Conservation (phyloP, 495 filamentous ascomycete species). For the Hyaloscypha variabilis region DNA sequence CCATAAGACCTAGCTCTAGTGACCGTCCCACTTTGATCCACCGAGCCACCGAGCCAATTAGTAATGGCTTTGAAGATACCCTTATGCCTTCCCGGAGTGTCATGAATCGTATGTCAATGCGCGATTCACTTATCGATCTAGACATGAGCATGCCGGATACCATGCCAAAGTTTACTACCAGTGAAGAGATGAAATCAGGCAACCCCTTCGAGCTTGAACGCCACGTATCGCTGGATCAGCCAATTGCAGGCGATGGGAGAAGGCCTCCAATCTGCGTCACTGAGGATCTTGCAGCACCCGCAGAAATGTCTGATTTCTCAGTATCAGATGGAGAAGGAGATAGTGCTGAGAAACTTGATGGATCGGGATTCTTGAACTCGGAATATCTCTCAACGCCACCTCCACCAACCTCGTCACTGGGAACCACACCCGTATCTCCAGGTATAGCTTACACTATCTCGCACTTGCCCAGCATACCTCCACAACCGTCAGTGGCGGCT, state of each 20-base stretch:
- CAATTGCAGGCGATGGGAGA: background rate
- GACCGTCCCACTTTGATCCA: constrained; percentile 49
- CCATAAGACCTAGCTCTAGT: constrained; percentile 30
- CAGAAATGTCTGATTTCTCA: no score
- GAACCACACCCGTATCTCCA: no score
- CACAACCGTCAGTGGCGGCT: no score
- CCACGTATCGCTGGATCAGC: constrained; percentile 51
- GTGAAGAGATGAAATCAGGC: constrained; percentile 32
- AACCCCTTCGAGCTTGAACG: constrained; percentile 58
- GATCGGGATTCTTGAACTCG: no score
- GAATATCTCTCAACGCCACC: no score
- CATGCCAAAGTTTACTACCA: constrained; percentile 16
- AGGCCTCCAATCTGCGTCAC: no score
- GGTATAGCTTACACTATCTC: no score
- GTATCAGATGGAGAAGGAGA: no score
- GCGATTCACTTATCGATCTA: constrained; percentile 41
- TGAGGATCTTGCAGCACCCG: no score
- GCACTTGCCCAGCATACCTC: no score
- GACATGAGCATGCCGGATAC: constrained; percentile 47
- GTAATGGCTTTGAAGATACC: constrained; percentile 39
- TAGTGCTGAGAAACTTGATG: no score
- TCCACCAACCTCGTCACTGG: no score
- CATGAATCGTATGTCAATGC: constrained; percentile 17
- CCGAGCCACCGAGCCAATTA: constrained; percentile 49
- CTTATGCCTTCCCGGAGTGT: background rate